Evolutionary conservation across 2,329 filamentous ascomycete genomes (phyloP), one percentile per base, ranked within the genome.

Genomic region (Keithomyces neogunnii): DNA sequence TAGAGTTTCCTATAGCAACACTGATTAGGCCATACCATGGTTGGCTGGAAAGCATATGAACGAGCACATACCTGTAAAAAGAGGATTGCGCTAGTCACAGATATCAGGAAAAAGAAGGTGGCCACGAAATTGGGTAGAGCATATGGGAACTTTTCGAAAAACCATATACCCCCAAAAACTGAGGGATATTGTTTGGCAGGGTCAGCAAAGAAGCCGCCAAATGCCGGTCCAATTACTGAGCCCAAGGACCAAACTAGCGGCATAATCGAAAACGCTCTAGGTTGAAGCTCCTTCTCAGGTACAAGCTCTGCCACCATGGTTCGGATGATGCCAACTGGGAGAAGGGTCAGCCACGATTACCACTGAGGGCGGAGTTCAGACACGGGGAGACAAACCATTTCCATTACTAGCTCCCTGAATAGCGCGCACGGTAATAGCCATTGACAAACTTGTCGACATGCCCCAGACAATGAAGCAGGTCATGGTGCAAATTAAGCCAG

Each of bases 251-350:
- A 97, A 33, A 81, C 88, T 13, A 97, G 71, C 3, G 92, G 92
- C 91, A 97, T 96, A 45, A 97, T 76, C 56, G 86, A 90, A 67
- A 97, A 97, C 0, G 93, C 93, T 49, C 83, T 76, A 0, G 92
- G 91, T 63, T 96, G 92, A 5, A 96, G 74, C 62, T 90, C 86
- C 65, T 80, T 89, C 66, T 93, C 84, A 0, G 89, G 88, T 2
- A 96, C 90, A 77, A 96, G 84, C 67, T 96, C 92, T 0, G 92
- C 92, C 2, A 96, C 90, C 72, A 93, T 89, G 13, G 89, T 95
- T 57, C 91, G 75, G 56, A 96, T 85, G 55, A 96, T 96, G 1
- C 93, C 88, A n/a, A 92, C 85, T 84, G 48, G 11, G 5, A 36
- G 9, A 11, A 11, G 44, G 19, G 35, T 52, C 36, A 52, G 50